phyloP scores from a whole-genome alignment of 2,329 filamentous ascomycete genomes.

The Aspergillus cejpii region DNA sequence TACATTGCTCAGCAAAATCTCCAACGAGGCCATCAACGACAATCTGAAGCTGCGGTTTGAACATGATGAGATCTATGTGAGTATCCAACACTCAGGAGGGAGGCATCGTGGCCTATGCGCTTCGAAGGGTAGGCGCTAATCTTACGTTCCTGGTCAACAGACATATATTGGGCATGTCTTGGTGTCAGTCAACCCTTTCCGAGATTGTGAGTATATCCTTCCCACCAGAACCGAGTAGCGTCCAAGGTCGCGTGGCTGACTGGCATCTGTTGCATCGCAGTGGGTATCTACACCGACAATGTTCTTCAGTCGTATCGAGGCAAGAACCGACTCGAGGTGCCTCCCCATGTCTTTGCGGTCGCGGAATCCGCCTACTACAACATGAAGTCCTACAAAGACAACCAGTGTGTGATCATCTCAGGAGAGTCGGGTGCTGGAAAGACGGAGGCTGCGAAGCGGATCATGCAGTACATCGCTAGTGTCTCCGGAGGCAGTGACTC shows the following conservation, averaged over 20 bases:
- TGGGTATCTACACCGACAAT: constrained; percentile 94
- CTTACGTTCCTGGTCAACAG: constrained; percentile 33
- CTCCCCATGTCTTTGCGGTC: constrained; percentile 94
- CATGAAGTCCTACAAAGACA: constrained; percentile 99
- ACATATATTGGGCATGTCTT: constrained; percentile 99
- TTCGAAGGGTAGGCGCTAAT: constrained; percentile 9
- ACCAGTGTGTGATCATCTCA: constrained; percentile 98
- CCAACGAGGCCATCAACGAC: constrained; percentile 98
- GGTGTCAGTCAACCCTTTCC: constrained; percentile 97
- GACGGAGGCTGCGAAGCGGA: constrained; percentile 94
- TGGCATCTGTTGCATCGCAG: constrained; percentile 35
- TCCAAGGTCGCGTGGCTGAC: constrained; percentile 1
- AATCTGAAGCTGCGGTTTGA: constrained; percentile 98
- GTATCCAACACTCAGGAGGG: constrained; percentile 18
- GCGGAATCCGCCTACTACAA: constrained; percentile 97
- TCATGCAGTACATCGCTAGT: constrained; percentile 99
- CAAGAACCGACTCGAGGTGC: constrained; percentile 89
- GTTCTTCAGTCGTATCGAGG: constrained; percentile 91
- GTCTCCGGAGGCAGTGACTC: constrained; percentile 80
- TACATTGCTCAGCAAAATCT: constrained; percentile 95
- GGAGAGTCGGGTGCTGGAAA: constrained; percentile 97
- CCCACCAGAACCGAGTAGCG: not conserved
- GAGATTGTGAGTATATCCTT: constrained; percentile 58
- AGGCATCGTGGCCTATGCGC: constrained; percentile 14
- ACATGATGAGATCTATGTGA: constrained; percentile 87